Base-by-base conservation (phyloP, 176 grass and related monocot genomes). In the Chrysopogon serrulatus region DNA sequence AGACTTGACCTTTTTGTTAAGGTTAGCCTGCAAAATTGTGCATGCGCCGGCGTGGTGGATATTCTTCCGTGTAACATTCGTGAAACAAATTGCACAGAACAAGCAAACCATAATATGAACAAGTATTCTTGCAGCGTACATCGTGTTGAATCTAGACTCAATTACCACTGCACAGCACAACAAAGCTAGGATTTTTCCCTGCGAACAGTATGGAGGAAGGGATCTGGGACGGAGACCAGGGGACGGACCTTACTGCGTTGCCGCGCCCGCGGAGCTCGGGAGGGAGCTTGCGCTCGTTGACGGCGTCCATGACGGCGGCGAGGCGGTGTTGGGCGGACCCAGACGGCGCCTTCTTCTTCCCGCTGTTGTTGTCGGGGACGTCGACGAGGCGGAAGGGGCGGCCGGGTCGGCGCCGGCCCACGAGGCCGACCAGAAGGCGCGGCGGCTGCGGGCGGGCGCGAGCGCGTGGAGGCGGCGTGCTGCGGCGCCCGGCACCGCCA, bases 241-340 rank as follows among this genome's bases (percentile, higher is more conserved):
- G n/a, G 14, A 16, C 71, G 5, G 40, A 94, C 94, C 94, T 92
- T 66, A 94, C 73, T 8, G 90, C 92, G 84, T 94, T 97, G 18
- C 82, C 62, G 54, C 88, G 62, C 5, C 83, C 88, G 5, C 88
- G 92, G 30, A 97, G 90, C 73, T 97, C 86, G 13, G 92, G 84
- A 34, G 92, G 90, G 13, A 97, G 90, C 86, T 91, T 94, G 47
- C 90, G 90, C 21, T 97, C 90, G 78, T 92, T 91, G 77, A 94
- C 81, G 83, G 88, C 92, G 34, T 97, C 92, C 33, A 86, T 80
- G n/a, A 91, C 95, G 14, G 90, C 40, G 26, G 90, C 82, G 2
- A 94, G 78, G 89, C 90, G 88, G 69, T 97, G 84, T 5, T 49
- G 42, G 27, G 4, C 8, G 16, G 71, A 48, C 31, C 63, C 77